phyloP scores from a whole-genome alignment of 805 yeast genomes.

The Teunomyces lycoperdinae region DNA sequence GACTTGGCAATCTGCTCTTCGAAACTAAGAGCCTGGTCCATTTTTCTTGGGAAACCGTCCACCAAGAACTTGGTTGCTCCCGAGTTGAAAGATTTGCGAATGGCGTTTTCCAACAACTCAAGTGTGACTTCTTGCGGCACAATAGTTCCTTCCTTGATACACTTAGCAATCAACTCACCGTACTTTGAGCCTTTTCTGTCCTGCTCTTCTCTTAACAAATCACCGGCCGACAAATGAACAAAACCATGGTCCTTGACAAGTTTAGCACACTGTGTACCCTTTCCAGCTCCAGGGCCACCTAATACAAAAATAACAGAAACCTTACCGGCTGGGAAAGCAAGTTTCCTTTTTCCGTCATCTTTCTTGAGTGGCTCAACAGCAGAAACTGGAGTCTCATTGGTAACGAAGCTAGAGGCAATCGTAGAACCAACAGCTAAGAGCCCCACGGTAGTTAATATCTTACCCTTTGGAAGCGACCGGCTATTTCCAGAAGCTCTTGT shows the following conservation, averaged over 20 bases:
- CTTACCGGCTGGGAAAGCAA: conserved; percentile 59
- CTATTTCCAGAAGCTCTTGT: conserved; percentile 3
- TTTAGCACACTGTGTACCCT: conserved; percentile 93
- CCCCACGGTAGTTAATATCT: conserved; percentile 30
- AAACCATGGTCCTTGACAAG: conserved; percentile 78
- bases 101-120: conserved; percentile 78
- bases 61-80: conserved; percentile 69
- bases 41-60: conserved; percentile 96
- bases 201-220: conserved; percentile 90
- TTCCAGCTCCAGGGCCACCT: conserved; percentile 98
- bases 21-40: conserved; percentile 97
- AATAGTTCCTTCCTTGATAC: conserved; percentile 82
- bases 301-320: conserved; percentile 83
- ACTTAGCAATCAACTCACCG: conserved; percentile 81
- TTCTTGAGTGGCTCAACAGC: conserved; percentile 39
- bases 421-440: conserved; percentile 54
- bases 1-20: conserved; percentile 75
- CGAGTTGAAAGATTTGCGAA: conserved; percentile 47
- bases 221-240: conserved; percentile 95
- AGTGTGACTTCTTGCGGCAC: conserved; percentile 94
- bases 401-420: conserved; percentile 38
- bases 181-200: conserved; percentile 73
- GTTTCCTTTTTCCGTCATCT: conserved; percentile 15
- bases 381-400: conserved; percentile 42
- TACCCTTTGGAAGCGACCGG: conserved; percentile 15